Evolutionary conservation across 768 basidiomycete species (phyloP).

Genomic region (Suillus americanus): DNA sequence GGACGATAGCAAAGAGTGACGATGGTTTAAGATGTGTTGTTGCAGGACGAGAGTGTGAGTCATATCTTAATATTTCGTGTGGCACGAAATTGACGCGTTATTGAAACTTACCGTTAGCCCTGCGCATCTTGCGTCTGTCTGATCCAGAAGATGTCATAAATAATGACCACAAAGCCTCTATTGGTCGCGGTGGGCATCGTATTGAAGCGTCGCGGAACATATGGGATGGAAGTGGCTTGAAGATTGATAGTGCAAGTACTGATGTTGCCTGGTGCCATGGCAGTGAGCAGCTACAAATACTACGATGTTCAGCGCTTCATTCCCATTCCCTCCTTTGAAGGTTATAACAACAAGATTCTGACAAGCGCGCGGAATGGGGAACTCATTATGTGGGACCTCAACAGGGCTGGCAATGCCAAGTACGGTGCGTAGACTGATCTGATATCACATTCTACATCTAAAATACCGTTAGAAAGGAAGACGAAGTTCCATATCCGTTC

Average conservation of each 20-base stretch:
- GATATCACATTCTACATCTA: conserved; percentile 8
- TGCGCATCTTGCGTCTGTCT: conserved; percentile 59
- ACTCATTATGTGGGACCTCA: conserved; percentile 80
- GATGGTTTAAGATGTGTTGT: conserved; percentile 70
- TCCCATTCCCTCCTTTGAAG: conserved; percentile 33
- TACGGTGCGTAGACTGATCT: conserved; percentile 50
- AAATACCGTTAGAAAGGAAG: conserved; percentile 53
- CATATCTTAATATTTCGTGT: not conserved
- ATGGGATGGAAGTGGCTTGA: conserved; percentile 77
- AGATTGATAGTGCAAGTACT: conserved; percentile 75
- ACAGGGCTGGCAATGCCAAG: conserved; percentile 64
- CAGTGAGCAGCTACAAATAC: conserved; percentile 37
- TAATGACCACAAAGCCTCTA: conserved; percentile 49
- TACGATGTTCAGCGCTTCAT: conserved; percentile 5
- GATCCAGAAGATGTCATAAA: conserved; percentile 41
- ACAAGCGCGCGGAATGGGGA: conserved; percentile 83
- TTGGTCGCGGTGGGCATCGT: conserved; percentile 61
- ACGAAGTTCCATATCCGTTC: conserved; percentile 71
- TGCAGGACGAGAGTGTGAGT: conserved; percentile 76
- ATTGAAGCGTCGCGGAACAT: conserved; percentile 75
- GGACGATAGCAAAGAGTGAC: conserved; percentile 64
- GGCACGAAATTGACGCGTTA: conserved; percentile 11
- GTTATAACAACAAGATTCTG: conserved; percentile 70
- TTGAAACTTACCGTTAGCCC: conserved; percentile 39
- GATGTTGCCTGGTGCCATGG: conserved; percentile 82